A percentile compares a stretch with the other conserved stretches of the same genome.
phyloP scores from a whole-genome alignment of 2,329 filamentous ascomycete genomes.

The Aspergillus cejpii region DNA sequence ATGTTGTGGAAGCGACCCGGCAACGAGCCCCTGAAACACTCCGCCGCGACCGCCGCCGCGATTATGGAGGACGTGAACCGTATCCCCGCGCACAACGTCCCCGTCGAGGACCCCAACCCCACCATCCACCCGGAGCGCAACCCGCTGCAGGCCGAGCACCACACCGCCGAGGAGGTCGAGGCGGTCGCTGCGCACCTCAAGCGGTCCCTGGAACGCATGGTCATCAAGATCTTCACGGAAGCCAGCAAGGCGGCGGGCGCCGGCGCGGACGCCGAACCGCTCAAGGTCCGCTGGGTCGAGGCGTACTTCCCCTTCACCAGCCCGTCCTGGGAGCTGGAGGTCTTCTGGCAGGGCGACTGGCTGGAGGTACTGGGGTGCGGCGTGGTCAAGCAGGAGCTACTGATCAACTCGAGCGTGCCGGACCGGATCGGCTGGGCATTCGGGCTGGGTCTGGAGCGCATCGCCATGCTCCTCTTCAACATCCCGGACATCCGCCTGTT shows the following conservation, averaged over 20 bases:
- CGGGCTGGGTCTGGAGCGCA: constrained; percentile 84
- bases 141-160: constrained; percentile 66
- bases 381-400: constrained; percentile 74
- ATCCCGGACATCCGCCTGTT: constrained; percentile 96
- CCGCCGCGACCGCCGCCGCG: constrained; percentile 47
- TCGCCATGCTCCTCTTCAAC: constrained; percentile 94
- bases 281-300: constrained; percentile 88
- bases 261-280: constrained; percentile 58
- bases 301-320: constrained; percentile 97
- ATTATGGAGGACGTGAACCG: constrained; percentile 64
- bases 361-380: constrained; percentile 93
- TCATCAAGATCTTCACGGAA: constrained; percentile 78
- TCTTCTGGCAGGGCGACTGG: constrained; percentile 92
- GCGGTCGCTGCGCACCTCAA: constrained; percentile 82
- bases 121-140: constrained; percentile 71
- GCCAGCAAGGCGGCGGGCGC: constrained; percentile 58
- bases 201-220: constrained; percentile 78
- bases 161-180: constrained; percentile 69
- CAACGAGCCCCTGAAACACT: constrained; percentile 26
- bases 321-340: constrained; percentile 92
- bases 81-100: constrained; percentile 66
- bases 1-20: constrained; percentile 70
- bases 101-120: constrained; percentile 77
- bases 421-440: constrained; percentile 87
- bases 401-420: constrained; percentile 68